These are phyloP conservation scores for Climacium dendroides DNA, from an alignment of 225 moss, liverwort and hornwort genomes.

Conservation along the genomic window DNA sequence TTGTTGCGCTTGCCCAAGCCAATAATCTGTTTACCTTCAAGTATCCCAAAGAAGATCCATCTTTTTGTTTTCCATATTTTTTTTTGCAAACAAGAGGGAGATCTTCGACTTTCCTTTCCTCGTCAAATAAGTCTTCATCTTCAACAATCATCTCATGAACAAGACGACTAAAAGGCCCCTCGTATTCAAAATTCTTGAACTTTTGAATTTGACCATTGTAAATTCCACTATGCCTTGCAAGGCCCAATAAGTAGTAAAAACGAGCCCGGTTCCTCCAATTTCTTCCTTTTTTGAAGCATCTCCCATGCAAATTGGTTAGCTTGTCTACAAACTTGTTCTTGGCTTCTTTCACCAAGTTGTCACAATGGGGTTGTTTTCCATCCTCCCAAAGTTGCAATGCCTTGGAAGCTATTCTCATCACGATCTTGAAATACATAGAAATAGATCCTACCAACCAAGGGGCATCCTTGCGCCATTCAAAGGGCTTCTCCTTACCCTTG, in stretches of 20 bases:
- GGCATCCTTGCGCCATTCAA: background rate
- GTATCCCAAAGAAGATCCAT: background rate
- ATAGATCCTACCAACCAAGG: background rate
- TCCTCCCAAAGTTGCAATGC: background rate
- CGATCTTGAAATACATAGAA: accelerated
- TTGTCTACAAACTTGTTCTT: accelerated
- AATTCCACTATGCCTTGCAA: background rate
- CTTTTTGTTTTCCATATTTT: background rate
- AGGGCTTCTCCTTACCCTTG: accelerated
- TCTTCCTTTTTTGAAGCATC: background rate
- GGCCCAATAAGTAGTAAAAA: background rate
- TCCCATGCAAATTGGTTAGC: background rate
- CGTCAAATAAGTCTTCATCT: background rate
- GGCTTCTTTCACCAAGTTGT: background rate
- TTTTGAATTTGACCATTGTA: accelerated
- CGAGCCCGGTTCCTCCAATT: background rate
- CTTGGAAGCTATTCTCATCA: accelerated
- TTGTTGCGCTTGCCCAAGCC: background rate
- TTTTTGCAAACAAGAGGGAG: background rate
- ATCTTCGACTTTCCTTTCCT: background rate
- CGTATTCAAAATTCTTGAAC: background rate
- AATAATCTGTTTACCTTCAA: background rate
- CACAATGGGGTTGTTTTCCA: accelerated
- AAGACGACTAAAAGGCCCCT: background rate
- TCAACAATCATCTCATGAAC: background rate